Evolutionary conservation across 2,329 filamentous ascomycete genomes (phyloP), one percentile per base, ranked within the genome.

Genomic region (Trichoderma atroviride): DNA sequence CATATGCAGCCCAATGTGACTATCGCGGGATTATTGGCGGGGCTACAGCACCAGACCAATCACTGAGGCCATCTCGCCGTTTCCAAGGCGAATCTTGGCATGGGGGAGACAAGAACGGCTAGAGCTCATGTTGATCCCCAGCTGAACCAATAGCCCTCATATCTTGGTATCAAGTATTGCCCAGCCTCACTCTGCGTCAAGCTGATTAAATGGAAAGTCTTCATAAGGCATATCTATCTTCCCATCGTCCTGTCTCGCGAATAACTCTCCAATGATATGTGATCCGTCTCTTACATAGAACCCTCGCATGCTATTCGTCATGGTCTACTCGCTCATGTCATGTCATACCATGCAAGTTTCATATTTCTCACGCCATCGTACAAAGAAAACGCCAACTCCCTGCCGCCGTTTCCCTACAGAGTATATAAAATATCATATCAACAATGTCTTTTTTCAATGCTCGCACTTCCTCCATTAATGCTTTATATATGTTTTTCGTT

Each of bases 361-460:
- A 50, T 67, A 52, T 58, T 57, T 57, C 64, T 59, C 64, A 52
- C 64, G 29, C 64, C 64, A 50, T 52, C 64, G 64, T 67, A 67
- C 64, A 67, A 67, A 67, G 64, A 67, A 67, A 67, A 67, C 64
- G 61, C 64, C 55, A 59, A 67, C 64, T 67, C 63, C 63, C 63
- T 40, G 55, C 63, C 43, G 63, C 31, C 63, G 37, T 58, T 58
- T 66, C 55, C 64, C 55, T 67, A 50, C 22, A 24, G 58, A 47
- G 31, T 59, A 59, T 67, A 59, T 67, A 67, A 52, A 67, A 59
- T 52, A 59, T 35, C 64, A 58, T 67, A 59, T 67, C 64, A 59
- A 59, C 60, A 63, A 63, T 67, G 64, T 58, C 55, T 67, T 43
- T 43, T 43, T 43, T 67, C 31, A 52, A 67, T 67, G 64, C 43